Base-by-base conservation (phyloP, 2,329 filamentous ascomycete genomes). In the Aspergillus sp. region DNA sequence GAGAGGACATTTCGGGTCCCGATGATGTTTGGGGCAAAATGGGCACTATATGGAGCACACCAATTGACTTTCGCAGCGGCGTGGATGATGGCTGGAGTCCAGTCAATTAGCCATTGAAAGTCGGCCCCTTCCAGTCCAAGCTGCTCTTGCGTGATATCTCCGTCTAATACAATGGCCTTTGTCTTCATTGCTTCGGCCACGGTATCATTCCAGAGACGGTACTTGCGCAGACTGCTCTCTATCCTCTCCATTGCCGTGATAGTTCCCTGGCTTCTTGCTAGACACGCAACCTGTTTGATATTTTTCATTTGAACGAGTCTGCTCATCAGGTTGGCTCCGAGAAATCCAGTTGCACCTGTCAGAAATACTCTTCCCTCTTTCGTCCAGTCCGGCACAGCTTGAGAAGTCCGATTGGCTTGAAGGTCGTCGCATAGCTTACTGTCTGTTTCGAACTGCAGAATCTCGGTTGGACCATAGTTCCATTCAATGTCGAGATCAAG, bases 341-440 rank as follows among this genome's bases (percentile, higher is more conserved):
- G 66, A 70, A 94, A 95, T 1, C 88, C 88, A 1, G 88, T 94
- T 3, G 86, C 87, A 27, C 89, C 88, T 1, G 88, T 95, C 5
- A 95, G 67, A 60, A 95, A 85, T 2, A 90, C 75, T 1, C 50
- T 50, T 3, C 57, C 58, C 35, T 59, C 56, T 6, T 46, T 49
- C n/a, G 49, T 45, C n/a, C 43, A 19, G 11, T 45, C 38, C 53
- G 12, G 40, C 32, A 13, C 41, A 29, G 8, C 32, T 36, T 6
- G 13, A 10, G 0, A 46, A 43, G 36, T 61, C 58, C 8, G 42
- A 42, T 7, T 50, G 34, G 49, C 51, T 56, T 19, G 45, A 32
- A 3, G 19, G 19, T 19, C 19, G 19, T 19, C 19, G 19, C 19
- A 19, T 19, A 19, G 2, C 19, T 19, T 19, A 19, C 19, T 19